phyloP scores from a whole-genome alignment of 257 asterid genomes.

The Ocimum tenuiflorum region DNA sequence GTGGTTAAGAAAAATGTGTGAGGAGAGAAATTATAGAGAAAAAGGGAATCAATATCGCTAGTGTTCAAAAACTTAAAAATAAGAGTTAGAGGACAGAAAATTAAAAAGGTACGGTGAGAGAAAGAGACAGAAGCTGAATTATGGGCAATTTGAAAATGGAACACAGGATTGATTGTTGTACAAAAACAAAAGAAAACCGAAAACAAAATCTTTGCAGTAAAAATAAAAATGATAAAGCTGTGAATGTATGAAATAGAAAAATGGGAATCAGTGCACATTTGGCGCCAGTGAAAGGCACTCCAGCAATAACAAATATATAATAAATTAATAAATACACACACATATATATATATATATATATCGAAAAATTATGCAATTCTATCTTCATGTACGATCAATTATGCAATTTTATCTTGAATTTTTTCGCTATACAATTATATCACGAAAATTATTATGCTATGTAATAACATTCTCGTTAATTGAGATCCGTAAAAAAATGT shows the following conservation, averaged over 20 bases:
- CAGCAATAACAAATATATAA: no score
- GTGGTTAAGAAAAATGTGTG: conserved; percentile 18
- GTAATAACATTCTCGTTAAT: no score
- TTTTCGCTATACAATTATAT: no score
- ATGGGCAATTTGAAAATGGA: conserved; percentile 9
- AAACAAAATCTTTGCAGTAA: not conserved
- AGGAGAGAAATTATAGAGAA: conserved; percentile 7
- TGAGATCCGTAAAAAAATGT: no score
- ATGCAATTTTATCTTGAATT: no score
- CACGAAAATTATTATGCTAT: no score
- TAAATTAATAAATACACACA: no score
- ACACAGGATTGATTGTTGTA: not conserved
- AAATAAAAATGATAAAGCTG: no score
- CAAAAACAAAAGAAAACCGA: not conserved
- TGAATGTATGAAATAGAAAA: not conserved
- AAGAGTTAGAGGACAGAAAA: conserved; percentile 11
- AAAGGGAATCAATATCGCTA: not conserved
- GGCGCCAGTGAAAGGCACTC: no score
- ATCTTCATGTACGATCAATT: no score
- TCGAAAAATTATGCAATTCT: no score
- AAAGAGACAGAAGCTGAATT: conserved; percentile 22
- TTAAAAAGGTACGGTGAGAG: conserved; percentile 17
- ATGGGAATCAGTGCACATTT: not conserved
- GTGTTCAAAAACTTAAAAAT: not conserved
- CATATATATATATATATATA: no score